Evolutionary conservation across 148 eudicot species (phyloP).

Genomic region (Rhododendron ovatum): DNA sequence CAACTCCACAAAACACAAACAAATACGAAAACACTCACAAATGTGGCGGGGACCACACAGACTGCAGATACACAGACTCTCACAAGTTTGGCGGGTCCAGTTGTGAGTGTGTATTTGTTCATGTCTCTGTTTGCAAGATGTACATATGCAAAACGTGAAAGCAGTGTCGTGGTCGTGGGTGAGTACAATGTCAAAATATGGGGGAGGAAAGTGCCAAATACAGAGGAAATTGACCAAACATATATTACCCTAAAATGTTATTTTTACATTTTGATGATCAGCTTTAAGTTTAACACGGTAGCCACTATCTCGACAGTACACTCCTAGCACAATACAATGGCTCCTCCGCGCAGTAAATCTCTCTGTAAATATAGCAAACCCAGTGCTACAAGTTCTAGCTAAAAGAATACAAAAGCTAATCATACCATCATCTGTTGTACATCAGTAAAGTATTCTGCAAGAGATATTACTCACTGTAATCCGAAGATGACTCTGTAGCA

Average conservation of each 20-base stretch:
- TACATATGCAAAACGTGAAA: neutral
- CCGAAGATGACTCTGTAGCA: constrained; percentile 33
- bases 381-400: constrained; percentile 8
- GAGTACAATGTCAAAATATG: neutral
- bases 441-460: neutral
- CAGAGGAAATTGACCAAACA: neutral
- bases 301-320: neutral
- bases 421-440: neutral
- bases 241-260: neutral
- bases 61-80: too few species aligned
- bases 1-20: too few species aligned
- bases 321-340: neutral
- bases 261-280: constrained; percentile 6
- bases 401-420: constrained; percentile 4
- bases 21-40: too few species aligned
- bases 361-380: constrained; percentile 6
- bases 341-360: neutral
- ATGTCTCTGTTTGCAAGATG: neutral
- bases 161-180: neutral
- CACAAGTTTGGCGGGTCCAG: too few species aligned
- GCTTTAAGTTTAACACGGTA: neutral
- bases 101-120: too few species aligned
- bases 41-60: too few species aligned
- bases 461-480: constrained; percentile 24
- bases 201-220: neutral